Evolutionary conservation across 805 yeast species (phyloP).

Genomic region (Monosporozyma siamensis): DNA sequence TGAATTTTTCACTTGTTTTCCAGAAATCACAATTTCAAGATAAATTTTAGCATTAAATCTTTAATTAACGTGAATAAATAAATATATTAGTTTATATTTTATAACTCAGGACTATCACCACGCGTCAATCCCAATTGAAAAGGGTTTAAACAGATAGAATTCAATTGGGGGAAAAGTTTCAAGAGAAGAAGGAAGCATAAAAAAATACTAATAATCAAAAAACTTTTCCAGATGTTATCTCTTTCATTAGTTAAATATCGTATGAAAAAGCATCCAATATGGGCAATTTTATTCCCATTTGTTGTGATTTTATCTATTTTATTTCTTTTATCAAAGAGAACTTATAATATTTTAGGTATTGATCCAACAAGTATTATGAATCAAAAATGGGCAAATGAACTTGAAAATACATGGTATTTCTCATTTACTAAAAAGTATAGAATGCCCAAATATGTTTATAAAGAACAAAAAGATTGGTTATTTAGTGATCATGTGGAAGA

Average conservation of each 20-base stretch:
- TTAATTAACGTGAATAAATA: too few species aligned
- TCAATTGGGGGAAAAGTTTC: too few species aligned
- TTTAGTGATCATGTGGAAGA: constrained; percentile 45
- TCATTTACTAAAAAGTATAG: constrained; percentile 27
- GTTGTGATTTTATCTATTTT: constrained; percentile 15
- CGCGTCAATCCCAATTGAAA: too few species aligned
- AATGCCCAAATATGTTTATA: constrained; percentile 41
- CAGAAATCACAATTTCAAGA: too few species aligned
- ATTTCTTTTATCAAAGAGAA: constrained; percentile 16
- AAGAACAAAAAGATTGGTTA: constrained; percentile 31
- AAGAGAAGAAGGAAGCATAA: too few species aligned
- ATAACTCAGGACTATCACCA: too few species aligned
- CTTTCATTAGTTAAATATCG: constrained; percentile 18
- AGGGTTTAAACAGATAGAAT: too few species aligned
- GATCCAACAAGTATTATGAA: constrained; percentile 17
- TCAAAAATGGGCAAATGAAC: constrained; percentile 31
- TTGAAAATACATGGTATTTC: constrained; percentile 29
- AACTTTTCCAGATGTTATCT: too few species aligned
- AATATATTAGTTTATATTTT: too few species aligned
- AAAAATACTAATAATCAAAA: too few species aligned
- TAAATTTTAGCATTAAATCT: too few species aligned
- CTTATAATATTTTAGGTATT: constrained; percentile 19
- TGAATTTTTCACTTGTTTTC: too few species aligned
- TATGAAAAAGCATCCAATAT: constrained; percentile 22
- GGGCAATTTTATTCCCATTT: constrained; percentile 19